phyloP scores from a whole-genome alignment of 106 monocot genomes.

The Allium cepa region DNA sequence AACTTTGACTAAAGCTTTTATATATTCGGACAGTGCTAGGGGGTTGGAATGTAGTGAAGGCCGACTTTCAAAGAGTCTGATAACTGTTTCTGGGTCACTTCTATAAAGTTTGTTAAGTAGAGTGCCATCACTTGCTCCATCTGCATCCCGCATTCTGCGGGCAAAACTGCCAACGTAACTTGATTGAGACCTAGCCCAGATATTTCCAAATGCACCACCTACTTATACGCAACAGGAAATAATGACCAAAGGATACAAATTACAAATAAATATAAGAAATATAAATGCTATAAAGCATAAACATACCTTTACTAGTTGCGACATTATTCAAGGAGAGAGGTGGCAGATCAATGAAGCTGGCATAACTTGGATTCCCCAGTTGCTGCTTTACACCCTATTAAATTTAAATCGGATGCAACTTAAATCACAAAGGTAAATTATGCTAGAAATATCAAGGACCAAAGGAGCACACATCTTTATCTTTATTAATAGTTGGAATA shows the following conservation, averaged over 20 bases:
- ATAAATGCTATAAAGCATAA: neutral
- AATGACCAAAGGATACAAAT: neutral
- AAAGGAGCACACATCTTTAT: too few relatives aligned
- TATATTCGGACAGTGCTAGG: conserved; percentile 87
- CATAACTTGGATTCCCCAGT: conserved; percentile 18
- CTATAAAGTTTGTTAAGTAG: conserved; percentile 82
- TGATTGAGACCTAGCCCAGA: conserved; percentile 57
- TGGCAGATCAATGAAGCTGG: conserved; percentile 18
- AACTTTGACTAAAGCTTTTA: conserved; percentile 88
- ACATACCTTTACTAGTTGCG: conserved; percentile 28
- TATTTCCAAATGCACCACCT: conserved; percentile 37
- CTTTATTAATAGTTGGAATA: too few relatives aligned
- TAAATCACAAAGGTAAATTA: too few relatives aligned
- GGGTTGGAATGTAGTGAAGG: conserved; percentile 81
- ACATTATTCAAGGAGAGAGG: conserved; percentile 14
- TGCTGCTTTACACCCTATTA: conserved; percentile 39
- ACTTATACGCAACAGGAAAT: neutral
- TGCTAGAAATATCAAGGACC: too few relatives aligned
- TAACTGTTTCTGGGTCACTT: conserved; percentile 82
- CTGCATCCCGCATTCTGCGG: conserved; percentile 50
- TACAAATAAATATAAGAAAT: too few relatives aligned
- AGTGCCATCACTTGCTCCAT: conserved; percentile 48
- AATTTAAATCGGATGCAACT: conserved; percentile 1
- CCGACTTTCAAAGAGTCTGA: conserved; percentile 77
- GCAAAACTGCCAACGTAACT: conserved; percentile 64